These are phyloP conservation scores for Alternaria gaisen DNA, from an alignment of 2,329 filamentous ascomycete genomes.

Conservation along the genomic window DNA sequence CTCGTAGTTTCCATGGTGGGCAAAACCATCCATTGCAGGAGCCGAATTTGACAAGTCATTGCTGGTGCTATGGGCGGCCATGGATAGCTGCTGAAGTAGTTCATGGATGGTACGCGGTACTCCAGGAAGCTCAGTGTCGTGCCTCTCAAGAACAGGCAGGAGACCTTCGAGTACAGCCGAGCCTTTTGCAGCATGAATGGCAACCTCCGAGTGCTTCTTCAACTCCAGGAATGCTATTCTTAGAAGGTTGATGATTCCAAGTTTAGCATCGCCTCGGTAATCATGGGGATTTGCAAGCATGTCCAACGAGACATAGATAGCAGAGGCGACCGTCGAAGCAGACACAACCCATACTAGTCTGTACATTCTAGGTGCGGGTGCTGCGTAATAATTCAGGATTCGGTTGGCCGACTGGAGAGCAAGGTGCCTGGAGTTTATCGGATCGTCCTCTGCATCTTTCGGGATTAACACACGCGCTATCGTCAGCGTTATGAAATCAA, in stretches of 20 bases:
- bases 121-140: conserved; percentile 9
- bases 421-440: conserved; percentile 6
- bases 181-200: conserved; percentile 19
- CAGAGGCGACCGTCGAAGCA: conserved; percentile 16
- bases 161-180: conserved; percentile 15
- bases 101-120: conserved; percentile 14
- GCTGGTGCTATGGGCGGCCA: not conserved
- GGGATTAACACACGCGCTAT: conserved; percentile 17
- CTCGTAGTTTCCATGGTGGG: conserved; percentile 2
- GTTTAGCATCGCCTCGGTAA: conserved; percentile 9
- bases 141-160: conserved; percentile 8
- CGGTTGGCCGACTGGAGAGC: conserved; percentile 15
- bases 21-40: not conserved
- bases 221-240: conserved; percentile 13
- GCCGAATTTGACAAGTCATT: not conserved
- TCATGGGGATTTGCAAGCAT: conserved; percentile 18
- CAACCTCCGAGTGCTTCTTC: conserved; percentile 16
- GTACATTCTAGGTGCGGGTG: conserved; percentile 15
- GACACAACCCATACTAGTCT: conserved; percentile 20
- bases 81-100: conserved; percentile 15
- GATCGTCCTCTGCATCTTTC: conserved; percentile 7
- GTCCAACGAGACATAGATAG: conserved; percentile 17
- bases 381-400: conserved; percentile 16
- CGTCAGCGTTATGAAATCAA: conserved; percentile 18
- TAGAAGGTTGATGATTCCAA: conserved; percentile 10